A percentile compares a stretch with the other conserved stretches of the same genome.
Evolutionary conservation across 2,329 filamentous ascomycete species (phyloP).

Genomic region (Beauveria caledonica): DNA sequence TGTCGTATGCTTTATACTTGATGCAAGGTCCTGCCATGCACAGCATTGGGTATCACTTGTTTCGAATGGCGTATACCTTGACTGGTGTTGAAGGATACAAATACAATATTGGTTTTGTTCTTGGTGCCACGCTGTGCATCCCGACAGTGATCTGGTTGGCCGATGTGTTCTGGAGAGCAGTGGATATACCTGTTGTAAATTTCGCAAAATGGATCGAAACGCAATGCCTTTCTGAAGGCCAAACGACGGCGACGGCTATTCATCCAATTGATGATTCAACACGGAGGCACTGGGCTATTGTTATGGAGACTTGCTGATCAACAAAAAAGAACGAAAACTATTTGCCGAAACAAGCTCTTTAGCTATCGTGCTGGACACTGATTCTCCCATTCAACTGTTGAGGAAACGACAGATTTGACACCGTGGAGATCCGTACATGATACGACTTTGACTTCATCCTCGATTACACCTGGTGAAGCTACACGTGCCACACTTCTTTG

Average conservation of each 20-base stretch:
- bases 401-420: too few species aligned
- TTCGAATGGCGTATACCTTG: constrained; percentile 38
- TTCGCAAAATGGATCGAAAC: constrained; percentile 49
- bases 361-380: too few species aligned
- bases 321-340: neutral
- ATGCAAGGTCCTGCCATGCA: constrained; percentile 51
- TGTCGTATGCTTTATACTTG: constrained; percentile 54
- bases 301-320: neutral
- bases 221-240: constrained; percentile 21
- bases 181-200: constrained; percentile 47
- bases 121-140: constrained; percentile 40
- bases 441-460: too few species aligned
- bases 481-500: too few species aligned
- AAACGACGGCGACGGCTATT: neutral
- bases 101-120: constrained; percentile 38
- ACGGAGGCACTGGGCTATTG: neutral
- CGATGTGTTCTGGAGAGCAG: constrained; percentile 47
- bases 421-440: too few species aligned
- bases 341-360: too few species aligned
- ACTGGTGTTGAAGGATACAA: constrained; percentile 37
- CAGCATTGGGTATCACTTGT: constrained; percentile 42
- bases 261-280: neutral
- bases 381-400: too few species aligned
- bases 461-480: too few species aligned
- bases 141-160: constrained; percentile 45